These are phyloP conservation scores for Stenocarpella maydis DNA, from an alignment of 2,329 filamentous ascomycete species.

Conservation along the genomic window DNA sequence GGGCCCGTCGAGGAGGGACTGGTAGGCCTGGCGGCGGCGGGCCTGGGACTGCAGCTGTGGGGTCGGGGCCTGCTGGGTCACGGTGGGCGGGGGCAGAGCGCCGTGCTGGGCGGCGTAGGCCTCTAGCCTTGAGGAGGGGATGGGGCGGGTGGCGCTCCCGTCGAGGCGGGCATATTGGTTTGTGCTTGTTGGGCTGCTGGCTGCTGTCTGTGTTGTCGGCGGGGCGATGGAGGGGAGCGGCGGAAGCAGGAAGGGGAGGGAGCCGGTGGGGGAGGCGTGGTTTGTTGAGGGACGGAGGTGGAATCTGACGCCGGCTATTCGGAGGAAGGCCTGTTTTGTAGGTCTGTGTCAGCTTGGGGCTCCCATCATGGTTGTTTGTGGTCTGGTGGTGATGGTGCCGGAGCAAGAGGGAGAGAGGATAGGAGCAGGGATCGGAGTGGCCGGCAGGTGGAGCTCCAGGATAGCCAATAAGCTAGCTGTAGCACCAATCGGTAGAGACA, in stretches of 20 bases:
- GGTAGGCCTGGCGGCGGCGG: conserved; percentile 70
- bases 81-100: conserved; percentile 2
- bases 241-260: conserved; percentile 87
- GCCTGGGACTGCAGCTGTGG: conserved; percentile 45
- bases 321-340: conserved; percentile 75
- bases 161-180: conserved; percentile 38
- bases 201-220: background rate
- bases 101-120: conserved; percentile 31
- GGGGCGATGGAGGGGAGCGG: conserved; percentile 20
- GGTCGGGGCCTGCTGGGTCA: conserved; percentile 49
- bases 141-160: conserved; percentile 47
- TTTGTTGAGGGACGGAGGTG: conserved; percentile 79
- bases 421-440: background rate
- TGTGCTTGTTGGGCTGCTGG: conserved; percentile 41
- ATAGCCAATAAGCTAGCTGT: background rate
- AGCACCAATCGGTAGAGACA: background rate
- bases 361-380: background rate
- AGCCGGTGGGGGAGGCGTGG: conserved; percentile 88
- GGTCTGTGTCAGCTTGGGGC: background rate
- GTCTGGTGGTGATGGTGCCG: background rate
- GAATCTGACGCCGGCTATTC: conserved; percentile 76
- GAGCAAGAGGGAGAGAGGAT: background rate
- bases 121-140: conserved; percentile 33
- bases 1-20: conserved; percentile 76
- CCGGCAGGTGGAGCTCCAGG: background rate